Percentiles rank a stretch among this genome's conserved stretches.
phyloP scores from a whole-genome alignment of 805 yeast genomes.

The Zygosaccharomyces bailii region DNA sequence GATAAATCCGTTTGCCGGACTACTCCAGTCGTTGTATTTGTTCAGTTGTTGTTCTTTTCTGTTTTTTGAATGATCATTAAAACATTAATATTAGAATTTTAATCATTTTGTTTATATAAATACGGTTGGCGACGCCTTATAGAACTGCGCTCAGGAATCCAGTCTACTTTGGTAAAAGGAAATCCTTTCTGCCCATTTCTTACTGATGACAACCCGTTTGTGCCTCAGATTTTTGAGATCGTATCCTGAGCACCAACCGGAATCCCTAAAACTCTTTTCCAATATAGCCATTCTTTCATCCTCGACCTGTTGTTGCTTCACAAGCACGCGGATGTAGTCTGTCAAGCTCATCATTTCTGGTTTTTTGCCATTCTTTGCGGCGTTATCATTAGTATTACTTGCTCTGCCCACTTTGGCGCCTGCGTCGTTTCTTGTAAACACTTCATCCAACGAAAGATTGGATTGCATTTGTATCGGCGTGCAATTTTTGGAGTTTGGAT shows the following conservation, averaged over 20 bases:
- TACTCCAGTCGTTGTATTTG: too few relatives aligned
- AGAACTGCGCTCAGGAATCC: slow-evolving; percentile 10
- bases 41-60: not conserved
- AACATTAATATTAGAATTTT: slow-evolving; percentile 1
- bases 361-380: slow-evolving; percentile 6
- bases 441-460: slow-evolving; percentile 22
- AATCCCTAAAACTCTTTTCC: slow-evolving; percentile 24
- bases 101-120: not conserved
- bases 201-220: slow-evolving; percentile 29
- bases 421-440: slow-evolving; percentile 13
- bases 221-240: slow-evolving; percentile 26
- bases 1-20: not conserved
- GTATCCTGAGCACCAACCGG: slow-evolving; percentile 33
- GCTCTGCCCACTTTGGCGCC: slow-evolving; percentile 10
- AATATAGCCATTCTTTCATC: slow-evolving; percentile 28
- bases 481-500: slow-evolving; percentile 17
- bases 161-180: slow-evolving; percentile 26
- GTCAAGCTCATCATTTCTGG: slow-evolving; percentile 24
- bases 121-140: not conserved
- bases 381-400: slow-evolving; percentile 2
- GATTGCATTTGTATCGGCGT: slow-evolving; percentile 25
- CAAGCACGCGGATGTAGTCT: slow-evolving; percentile 26
- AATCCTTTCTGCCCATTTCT: slow-evolving; percentile 34
- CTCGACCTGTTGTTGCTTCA: slow-evolving; percentile 29
- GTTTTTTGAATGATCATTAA: not conserved